A percentile compares a stretch with the other conserved stretches of the same genome.
Conservation (phyloP, 2,329 filamentous ascomycete species). For the Chrysoporthe deuterocubensis region DNA sequence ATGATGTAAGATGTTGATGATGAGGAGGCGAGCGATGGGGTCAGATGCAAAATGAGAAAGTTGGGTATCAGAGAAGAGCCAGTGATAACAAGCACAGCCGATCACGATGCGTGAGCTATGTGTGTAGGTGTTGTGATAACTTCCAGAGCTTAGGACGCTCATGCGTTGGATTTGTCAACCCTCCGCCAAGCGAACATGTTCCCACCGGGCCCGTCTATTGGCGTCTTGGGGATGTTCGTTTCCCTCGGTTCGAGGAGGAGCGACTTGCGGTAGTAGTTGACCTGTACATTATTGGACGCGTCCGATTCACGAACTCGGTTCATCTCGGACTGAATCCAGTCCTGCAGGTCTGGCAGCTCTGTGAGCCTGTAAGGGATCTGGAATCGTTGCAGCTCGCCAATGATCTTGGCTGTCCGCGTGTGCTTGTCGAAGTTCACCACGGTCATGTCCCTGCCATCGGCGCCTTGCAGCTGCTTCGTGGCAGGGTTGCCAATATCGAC, state of each 20-base stretch:
- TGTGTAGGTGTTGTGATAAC: background rate
- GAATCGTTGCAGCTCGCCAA: conserved; percentile 93
- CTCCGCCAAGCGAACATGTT: conserved; percentile 28
- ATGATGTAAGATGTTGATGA: conserved; percentile 5
- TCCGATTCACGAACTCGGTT: conserved; percentile 68
- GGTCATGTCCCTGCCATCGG: conserved; percentile 58
- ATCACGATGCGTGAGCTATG: conserved; percentile 4
- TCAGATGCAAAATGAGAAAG: conserved; percentile 17
- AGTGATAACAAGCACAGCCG: conserved; percentile 6
- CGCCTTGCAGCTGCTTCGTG: conserved; percentile 72
- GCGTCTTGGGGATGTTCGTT: conserved; percentile 37
- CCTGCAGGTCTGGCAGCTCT: conserved; percentile 85
- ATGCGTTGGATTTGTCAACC: conserved; percentile 14
- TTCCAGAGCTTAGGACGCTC: background rate
- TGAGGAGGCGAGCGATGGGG: background rate
- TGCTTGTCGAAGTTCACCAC: conserved; percentile 99
- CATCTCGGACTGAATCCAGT: conserved; percentile 87
- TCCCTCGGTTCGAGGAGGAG: conserved; percentile 81
- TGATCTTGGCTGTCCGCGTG: conserved; percentile 90
- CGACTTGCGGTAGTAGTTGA: conserved; percentile 78
- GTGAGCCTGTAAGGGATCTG: conserved; percentile 88
- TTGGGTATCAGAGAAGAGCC: conserved; percentile 28
- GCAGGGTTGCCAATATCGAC: conserved; percentile 92
- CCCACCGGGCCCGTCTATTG: conserved; percentile 34
- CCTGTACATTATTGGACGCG: conserved; percentile 59